Evolutionary conservation across 1,139 yeast genomes (phyloP).

Genomic region (Groenewaldozyma sp.): DNA sequence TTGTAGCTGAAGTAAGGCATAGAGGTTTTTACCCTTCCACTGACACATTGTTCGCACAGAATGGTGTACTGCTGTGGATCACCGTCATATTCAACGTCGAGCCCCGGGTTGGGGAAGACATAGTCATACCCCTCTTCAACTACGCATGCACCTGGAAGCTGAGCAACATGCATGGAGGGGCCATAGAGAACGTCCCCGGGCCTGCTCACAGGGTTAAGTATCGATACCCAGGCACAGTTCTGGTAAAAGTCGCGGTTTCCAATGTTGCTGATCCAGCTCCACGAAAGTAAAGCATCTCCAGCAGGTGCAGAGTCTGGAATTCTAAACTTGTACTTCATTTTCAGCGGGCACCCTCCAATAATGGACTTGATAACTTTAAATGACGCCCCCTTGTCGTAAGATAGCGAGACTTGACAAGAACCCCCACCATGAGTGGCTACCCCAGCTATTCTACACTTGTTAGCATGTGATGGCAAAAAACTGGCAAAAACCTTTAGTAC

Average conservation of each 20-base stretch:
- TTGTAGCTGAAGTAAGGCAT: neutral
- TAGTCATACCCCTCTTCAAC: conserved; percentile 21
- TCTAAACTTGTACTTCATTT: conserved; percentile 16
- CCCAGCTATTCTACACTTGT: conserved; percentile 15
- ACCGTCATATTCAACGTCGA: conserved; percentile 20
- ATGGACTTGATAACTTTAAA: conserved; percentile 23
- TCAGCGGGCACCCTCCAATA: conserved; percentile 24
- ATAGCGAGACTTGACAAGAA: conserved; percentile 23
- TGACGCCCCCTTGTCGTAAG: conserved; percentile 21
- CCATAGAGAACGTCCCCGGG: conserved; percentile 9
- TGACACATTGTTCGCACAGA: conserved; percentile 8
- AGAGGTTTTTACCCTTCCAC: neutral
- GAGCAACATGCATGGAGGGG: conserved; percentile 19
- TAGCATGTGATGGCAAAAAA: neutral
- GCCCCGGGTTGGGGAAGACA: conserved; percentile 21
- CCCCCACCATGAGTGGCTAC: conserved; percentile 23
- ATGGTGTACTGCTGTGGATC: conserved; percentile 15
- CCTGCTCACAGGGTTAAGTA: conserved; percentile 9
- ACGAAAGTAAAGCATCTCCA: conserved; percentile 21
- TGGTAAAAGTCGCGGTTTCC: conserved; percentile 24
- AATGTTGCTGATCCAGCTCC: conserved; percentile 23
- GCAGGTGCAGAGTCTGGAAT: conserved; percentile 20
- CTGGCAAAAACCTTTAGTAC: neutral
- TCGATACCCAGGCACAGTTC: conserved; percentile 25
- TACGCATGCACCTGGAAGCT: conserved; percentile 17